Evolutionary conservation across 495 filamentous ascomycete genomes (phyloP).

Genomic region (Saxophila tyrrhenica): DNA sequence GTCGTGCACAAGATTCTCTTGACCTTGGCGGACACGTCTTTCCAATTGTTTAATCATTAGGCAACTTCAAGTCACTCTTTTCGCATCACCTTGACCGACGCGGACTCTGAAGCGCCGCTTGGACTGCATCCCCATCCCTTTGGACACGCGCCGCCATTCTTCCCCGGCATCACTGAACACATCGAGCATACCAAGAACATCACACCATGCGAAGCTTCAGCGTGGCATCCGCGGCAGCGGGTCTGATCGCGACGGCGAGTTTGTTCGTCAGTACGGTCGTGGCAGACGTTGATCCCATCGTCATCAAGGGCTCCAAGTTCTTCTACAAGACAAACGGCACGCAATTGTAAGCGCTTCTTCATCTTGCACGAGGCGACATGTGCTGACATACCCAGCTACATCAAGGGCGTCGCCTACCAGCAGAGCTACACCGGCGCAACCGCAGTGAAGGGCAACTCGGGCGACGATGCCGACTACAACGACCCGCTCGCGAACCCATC

Average conservation of each 20-base stretch:
- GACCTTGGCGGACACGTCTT: too few species aligned
- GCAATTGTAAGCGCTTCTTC: slow-evolving; percentile 54
- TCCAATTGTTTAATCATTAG: too few species aligned
- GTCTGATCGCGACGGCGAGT: slow-evolving; percentile 23
- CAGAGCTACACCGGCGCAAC: slow-evolving; percentile 42
- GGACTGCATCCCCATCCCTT: not conserved
- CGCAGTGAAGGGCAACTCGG: slow-evolving; percentile 9
- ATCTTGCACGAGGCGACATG: not conserved
- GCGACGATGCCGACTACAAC: slow-evolving; percentile 32
- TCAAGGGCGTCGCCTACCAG: slow-evolving; percentile 86
- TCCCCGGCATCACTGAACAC: not conserved
- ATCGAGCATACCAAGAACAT: not conserved
- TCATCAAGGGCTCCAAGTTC: slow-evolving; percentile 57
- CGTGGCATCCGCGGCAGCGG: slow-evolving; percentile 18
- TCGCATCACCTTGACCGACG: not conserved
- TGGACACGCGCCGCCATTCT: not conserved
- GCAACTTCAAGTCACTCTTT: not conserved
- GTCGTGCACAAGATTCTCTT: not conserved
- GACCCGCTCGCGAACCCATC: slow-evolving; percentile 63
- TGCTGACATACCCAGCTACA: slow-evolving; percentile 41
- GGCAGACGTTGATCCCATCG: slow-evolving; percentile 29
- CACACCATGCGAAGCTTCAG: slow-evolving; percentile 17
- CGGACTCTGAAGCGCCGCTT: not conserved
- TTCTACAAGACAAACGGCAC: slow-evolving; percentile 65
- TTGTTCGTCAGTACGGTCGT: slow-evolving; percentile 24